Conservation (phyloP, 345 rosid genomes). For the Aethionema arabicum region DNA sequence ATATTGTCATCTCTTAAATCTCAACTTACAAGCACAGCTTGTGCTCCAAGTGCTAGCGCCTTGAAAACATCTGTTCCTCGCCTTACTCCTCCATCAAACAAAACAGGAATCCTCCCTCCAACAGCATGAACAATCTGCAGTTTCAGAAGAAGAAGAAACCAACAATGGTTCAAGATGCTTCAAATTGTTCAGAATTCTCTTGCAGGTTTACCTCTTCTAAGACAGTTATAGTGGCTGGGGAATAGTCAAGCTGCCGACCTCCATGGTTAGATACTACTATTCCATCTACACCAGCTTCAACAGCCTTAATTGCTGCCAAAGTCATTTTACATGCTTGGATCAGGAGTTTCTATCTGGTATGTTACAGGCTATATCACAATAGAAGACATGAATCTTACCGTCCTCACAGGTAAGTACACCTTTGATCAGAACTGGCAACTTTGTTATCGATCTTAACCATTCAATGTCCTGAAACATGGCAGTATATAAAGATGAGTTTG, state of each 20-base stretch:
- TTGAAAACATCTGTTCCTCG: slow-evolving; percentile 72
- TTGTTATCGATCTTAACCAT: slow-evolving; percentile 79
- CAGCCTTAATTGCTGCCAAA: slow-evolving; percentile 53
- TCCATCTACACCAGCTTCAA: slow-evolving; percentile 55
- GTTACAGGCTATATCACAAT: background rate
- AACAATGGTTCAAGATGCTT: background rate
- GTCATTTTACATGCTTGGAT: background rate
- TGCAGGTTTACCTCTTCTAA: slow-evolving; percentile 51
- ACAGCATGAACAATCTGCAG: slow-evolving; percentile 70
- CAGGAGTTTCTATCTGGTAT: background rate
- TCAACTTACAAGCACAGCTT: slow-evolving; percentile 60
- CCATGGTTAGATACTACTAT: slow-evolving; percentile 70
- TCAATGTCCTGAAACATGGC: slow-evolving; percentile 57
- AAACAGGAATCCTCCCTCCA: slow-evolving; percentile 61
- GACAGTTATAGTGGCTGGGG: slow-evolving; percentile 52
- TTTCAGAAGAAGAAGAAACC: background rate
- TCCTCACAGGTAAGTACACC: slow-evolving; percentile 83
- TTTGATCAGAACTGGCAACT: slow-evolving; percentile 70
- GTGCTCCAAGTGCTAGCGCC: slow-evolving; percentile 72
- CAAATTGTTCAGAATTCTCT: background rate
- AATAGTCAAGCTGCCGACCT: slow-evolving; percentile 59
- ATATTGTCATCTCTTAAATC: background rate
- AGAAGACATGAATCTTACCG: slow-evolving; percentile 46
- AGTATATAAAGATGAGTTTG: background rate
- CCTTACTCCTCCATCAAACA: slow-evolving; percentile 68